phyloP scores from a whole-genome alignment of 129 eudicot genomes.

The Centaurea solstitialis region DNA sequence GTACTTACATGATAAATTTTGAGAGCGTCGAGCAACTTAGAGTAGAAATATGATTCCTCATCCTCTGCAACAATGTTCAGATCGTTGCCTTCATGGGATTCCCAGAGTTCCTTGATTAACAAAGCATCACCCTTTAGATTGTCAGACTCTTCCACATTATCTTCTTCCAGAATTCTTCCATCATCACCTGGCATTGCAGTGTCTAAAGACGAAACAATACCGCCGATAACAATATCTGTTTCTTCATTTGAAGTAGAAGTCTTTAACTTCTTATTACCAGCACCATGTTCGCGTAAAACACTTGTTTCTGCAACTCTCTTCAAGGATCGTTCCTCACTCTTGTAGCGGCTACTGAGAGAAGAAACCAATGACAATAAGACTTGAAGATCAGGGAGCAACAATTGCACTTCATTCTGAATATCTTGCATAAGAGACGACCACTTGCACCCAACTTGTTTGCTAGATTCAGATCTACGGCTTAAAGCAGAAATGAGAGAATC shows the following conservation, averaged over 20 bases:
- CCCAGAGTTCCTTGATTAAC: conserved; percentile 62
- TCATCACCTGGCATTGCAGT: conserved; percentile 32
- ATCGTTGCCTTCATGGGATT: conserved; percentile 33
- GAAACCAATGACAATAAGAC: conserved; percentile 73
- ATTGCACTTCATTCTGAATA: conserved; percentile 66
- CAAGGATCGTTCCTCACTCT: conserved; percentile 31
- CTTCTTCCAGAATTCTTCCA: conserved; percentile 33
- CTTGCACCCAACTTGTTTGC: conserved; percentile 30
- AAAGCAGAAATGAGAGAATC: conserved; percentile 58
- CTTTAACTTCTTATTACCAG: conserved; percentile 54
- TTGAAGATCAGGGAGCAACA: conserved; percentile 86
- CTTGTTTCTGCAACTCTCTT: conserved; percentile 65
- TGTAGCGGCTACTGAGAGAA: conserved; percentile 53
- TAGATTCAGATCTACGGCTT: conserved; percentile 32
- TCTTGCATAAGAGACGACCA: conserved; percentile 63
- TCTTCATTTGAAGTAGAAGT: conserved; percentile 47
- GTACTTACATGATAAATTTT: conserved; percentile 71
- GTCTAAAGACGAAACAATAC: conserved; percentile 49
- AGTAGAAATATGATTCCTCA: conserved; percentile 61
- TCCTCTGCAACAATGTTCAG: conserved; percentile 30
- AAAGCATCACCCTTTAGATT: conserved; percentile 28
- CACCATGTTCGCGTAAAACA: conserved; percentile 15
- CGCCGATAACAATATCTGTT: conserved; percentile 76
- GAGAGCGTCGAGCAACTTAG: conserved; percentile 79
- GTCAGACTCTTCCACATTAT: conserved; percentile 30